Evolutionary conservation across 495 filamentous ascomycete species (phyloP).

Genomic region (Podospora comata): DNA sequence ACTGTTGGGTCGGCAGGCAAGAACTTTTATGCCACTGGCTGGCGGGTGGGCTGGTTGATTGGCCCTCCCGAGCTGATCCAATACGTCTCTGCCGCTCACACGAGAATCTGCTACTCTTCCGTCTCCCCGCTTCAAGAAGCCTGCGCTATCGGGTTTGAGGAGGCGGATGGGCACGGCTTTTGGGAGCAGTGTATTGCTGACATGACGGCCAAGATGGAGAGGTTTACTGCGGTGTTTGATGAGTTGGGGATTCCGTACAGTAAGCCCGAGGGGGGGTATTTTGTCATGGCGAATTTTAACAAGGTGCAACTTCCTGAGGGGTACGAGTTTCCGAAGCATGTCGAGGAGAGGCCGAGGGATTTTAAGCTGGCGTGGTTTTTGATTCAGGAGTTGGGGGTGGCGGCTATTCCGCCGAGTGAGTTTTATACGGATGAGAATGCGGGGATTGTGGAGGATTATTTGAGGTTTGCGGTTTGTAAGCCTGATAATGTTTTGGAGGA

Average conservation of each 20-base stretch:
- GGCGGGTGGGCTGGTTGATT: constrained; percentile 92
- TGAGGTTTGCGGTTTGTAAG: constrained; percentile 97
- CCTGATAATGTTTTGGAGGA: constrained; percentile 83
- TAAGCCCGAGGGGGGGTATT: constrained; percentile 93
- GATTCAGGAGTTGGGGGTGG: constrained; percentile 93
- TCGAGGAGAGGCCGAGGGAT: constrained; percentile 79
- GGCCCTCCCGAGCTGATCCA: constrained; percentile 86
- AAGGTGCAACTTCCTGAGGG: constrained; percentile 76
- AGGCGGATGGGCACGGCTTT: constrained; percentile 79
- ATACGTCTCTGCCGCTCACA: constrained; percentile 89
- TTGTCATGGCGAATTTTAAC: constrained; percentile 86
- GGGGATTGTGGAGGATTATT: constrained; percentile 83
- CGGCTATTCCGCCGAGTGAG: constrained; percentile 92
- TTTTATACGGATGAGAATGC: constrained; percentile 87
- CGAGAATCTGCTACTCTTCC: constrained; percentile 91
- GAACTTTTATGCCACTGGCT: constrained; percentile 96
- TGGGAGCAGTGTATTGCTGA: constrained; percentile 81
- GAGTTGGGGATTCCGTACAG: constrained; percentile 90
- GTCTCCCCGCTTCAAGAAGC: constrained; percentile 95
- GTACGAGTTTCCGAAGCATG: constrained; percentile 86
- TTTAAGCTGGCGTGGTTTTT: constrained; percentile 95
- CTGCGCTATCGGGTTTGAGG: constrained; percentile 90
- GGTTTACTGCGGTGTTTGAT: constrained; percentile 82
- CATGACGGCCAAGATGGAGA: constrained; percentile 85
- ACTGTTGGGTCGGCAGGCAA: constrained; percentile 96